Base-by-base conservation (phyloP, 805 yeast species). In the Schwanniomyces sp. region DNA sequence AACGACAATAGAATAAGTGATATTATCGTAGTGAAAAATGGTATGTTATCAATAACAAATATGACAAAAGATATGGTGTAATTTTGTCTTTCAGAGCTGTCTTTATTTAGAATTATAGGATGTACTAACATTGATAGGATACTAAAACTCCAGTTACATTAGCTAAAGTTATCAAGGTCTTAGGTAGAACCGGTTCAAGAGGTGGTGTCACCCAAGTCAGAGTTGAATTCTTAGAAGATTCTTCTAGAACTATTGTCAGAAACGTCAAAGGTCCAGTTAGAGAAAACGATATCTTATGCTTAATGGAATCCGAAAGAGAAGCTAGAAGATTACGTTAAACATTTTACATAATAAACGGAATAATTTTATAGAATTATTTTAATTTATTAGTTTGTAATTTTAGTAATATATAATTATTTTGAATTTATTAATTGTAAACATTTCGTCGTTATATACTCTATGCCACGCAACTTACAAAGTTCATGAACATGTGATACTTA, bases 151-250 rank as follows among this genome's bases (percentile, higher is more conserved):
- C 96, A 75, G 97, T 92, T 72, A 94, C 96, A 83, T 89, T 92
- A 80, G 99, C 98, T 76, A 92, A 92, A 85, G 99, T 92, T 75
- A 90, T 90, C 81, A 94, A 92, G 84, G 98, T 92, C 78, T 85
- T 92, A 80, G 98, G 98, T 78, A 92, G 99, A 82, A 92, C 99
- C 86, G 99, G 99, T 77, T 92, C 99, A 77, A 92, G 98, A 83
- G 98, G 98, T 88, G 97, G 97, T 71, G 78, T 73, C 61, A 73
- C 78, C 63, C 78, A 73, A 63, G 78, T 73, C 58, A 69, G 78
- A 68, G 78, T 73, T 55, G 76, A 73, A 65, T 72, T 73, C 68
- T 62, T 73, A 56, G 76, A 73, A 65, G 78, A 72, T 53, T 58
- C 75, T 48, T 61, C 76, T 62, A 73, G 78, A 72, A 70, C 78